Base-by-base conservation (phyloP, 2,329 filamentous ascomycete genomes). In the Aureobasidium namibiae region DNA sequence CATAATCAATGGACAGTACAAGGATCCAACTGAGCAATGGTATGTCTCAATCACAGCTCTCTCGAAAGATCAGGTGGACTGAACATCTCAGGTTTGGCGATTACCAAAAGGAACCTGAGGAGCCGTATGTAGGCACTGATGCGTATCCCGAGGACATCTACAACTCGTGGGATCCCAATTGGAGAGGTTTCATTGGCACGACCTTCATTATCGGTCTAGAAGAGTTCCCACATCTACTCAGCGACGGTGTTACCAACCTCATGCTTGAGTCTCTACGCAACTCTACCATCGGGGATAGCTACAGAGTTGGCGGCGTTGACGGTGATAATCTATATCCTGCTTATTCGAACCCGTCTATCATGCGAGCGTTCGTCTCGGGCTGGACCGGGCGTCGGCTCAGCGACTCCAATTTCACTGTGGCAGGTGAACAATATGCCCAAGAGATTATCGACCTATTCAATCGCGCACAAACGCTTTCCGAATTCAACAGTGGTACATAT, bases 401-500 rank as follows among this genome's bases (percentile, higher is more conserved):
- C 41, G 80, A 85, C 58, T 69, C 71, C 9, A 86, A 86, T 65
- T 82, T 86, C 78, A 86, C 83, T 0, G 65, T 63, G 0, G 73
- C 80, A 0, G 83, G 82, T 26, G 83, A 87, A 64, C 65, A 64
- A 0, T 82, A 84, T 62, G 83, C 82, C 0, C 67, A 76, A 42
- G 75, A 82, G 9, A 75, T 86, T 42, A 73, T 86, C 8, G 74
- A 80, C 31, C 74, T 87, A 0, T 87, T 85, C 63, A 73, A 79
- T 61, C 72, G 74, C 5, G 75, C 78, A 57, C 72, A 80, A 61
- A 86, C 83, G 0, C 74, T 87, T 0, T 83, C 81, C 1, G 83
- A 86, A 63, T 86, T 84, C 68, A 85, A 85, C 64, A 80, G 78
- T 0, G 80, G 80, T 4, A 87, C 84, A 0, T 87, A 87, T 64